Evolutionary conservation across 1,139 yeast genomes (phyloP).

Genomic region (Chernovozyma sophiae-reginae): DNA sequence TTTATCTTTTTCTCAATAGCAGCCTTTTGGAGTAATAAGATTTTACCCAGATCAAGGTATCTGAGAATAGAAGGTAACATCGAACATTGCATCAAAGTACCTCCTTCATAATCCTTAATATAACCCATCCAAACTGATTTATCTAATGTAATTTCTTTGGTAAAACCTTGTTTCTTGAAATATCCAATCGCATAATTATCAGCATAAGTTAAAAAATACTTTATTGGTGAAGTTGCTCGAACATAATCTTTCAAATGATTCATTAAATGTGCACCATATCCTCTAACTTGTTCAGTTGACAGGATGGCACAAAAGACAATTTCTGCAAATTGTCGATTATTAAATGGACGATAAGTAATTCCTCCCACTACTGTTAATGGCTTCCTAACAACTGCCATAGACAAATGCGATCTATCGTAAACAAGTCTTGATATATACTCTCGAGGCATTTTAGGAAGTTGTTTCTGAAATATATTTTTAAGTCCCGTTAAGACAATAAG

Average conservation of each 20-base stretch:
- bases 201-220: slow-evolving; percentile 90
- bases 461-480: slow-evolving; percentile 94
- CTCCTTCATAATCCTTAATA: slow-evolving; percentile 98
- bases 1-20: slow-evolving; percentile 84
- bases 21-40: slow-evolving; percentile 81
- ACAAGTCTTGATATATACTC: slow-evolving; percentile 94
- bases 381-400: slow-evolving; percentile 91
- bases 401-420: slow-evolving; percentile 88
- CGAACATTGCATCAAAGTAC: slow-evolving; percentile 95
- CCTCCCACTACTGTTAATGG: slow-evolving; percentile 98
- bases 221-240: slow-evolving; percentile 79
- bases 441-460: slow-evolving; percentile 96
- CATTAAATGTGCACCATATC: slow-evolving; percentile 98
- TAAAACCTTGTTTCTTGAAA: slow-evolving; percentile 96
- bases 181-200: slow-evolving; percentile 99
- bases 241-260: slow-evolving; percentile 96
- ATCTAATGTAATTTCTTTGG: slow-evolving; percentile 86
- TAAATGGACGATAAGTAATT: slow-evolving; percentile 91
- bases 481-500: slow-evolving; percentile 90
- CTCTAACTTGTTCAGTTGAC: slow-evolving; percentile 95
- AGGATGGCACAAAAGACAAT: slow-evolving; percentile 98
- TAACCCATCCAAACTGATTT: slow-evolving; percentile 96
- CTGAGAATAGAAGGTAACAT: slow-evolving; percentile 81
- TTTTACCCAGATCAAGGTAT: slow-evolving; percentile 84
- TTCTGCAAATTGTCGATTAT: slow-evolving; percentile 88